phyloP scores from a whole-genome alignment of 139 green algal genomes.

The Chlamydomonas sphaeroides region DNA sequence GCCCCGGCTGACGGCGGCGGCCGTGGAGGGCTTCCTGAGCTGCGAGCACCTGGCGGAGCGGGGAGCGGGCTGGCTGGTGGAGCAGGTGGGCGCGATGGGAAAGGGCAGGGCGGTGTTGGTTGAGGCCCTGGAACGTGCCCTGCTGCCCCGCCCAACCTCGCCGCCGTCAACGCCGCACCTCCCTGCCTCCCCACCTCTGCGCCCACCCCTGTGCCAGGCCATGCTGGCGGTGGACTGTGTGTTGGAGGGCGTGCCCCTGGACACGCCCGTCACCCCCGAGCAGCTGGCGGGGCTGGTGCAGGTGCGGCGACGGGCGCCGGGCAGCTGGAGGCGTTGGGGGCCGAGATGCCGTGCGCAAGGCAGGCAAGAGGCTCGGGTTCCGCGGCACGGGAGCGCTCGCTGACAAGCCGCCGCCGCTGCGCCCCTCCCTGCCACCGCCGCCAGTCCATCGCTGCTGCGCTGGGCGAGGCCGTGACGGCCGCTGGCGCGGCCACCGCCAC shows the following conservation, averaged over 20 bases:
- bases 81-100: conserved; percentile 4
- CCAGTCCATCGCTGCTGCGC: neutral
- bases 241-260: neutral
- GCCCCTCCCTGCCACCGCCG: no score
- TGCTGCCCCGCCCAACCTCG: no score
- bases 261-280: conserved; percentile 7
- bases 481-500: conserved; percentile 11
- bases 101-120: no score
- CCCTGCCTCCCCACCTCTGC: neutral
- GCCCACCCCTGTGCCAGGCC: neutral
- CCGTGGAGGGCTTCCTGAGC: conserved; percentile 43
- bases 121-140: no score
- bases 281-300: conserved; percentile 19
- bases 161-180: no score
- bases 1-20: conserved; percentile 29
- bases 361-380: no score
- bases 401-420: no score
- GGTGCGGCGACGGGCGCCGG: neutral
- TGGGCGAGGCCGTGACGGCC: neutral
- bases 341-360: no score
- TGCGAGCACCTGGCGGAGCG: conserved; percentile 34
- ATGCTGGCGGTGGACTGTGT: conserved; percentile 1
- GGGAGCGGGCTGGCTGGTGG: conserved; percentile 31
- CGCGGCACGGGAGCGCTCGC: neutral
- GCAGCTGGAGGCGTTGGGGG: neutral